Conservation (phyloP, 495 filamentous ascomycete genomes). For the Penicillium cinerascens region DNA sequence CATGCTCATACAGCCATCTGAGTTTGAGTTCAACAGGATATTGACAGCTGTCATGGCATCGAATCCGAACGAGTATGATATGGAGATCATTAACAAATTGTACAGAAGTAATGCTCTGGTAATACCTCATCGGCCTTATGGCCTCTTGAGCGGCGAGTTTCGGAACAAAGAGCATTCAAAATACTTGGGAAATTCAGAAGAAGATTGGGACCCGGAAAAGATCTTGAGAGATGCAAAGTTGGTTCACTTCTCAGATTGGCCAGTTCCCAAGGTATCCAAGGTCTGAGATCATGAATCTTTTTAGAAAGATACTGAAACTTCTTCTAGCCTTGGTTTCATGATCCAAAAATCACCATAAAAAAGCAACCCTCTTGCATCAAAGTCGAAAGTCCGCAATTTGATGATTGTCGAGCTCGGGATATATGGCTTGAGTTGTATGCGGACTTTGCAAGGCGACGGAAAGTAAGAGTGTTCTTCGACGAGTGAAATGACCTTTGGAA, state of each 20-base stretch:
- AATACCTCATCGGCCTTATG: constrained; percentile 64
- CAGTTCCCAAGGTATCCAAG: constrained; percentile 60
- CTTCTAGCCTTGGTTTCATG: no score
- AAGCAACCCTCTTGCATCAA: no score
- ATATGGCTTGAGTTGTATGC: no score
- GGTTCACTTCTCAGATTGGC: constrained; percentile 69
- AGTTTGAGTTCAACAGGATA: constrained; percentile 43
- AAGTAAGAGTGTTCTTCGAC: no score
- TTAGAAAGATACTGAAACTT: no score
- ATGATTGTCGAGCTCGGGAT: no score
- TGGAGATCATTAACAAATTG: constrained; percentile 65
- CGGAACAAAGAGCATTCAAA: constrained; percentile 45
- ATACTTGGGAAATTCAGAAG: constrained; percentile 52
- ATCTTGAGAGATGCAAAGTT: constrained; percentile 60
- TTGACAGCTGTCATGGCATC: constrained; percentile 40
- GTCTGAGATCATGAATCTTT: no score
- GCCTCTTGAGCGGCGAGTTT: constrained; percentile 62
- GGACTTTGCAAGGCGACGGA: no score
- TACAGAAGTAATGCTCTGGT: constrained; percentile 57
- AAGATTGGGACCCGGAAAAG: constrained; percentile 57
- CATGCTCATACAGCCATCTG: constrained; percentile 54
- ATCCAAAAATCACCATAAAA: no score
- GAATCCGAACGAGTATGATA: constrained; percentile 48
- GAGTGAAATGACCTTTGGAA: no score
- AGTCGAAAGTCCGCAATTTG: no score